phyloP scores from a whole-genome alignment of 306 rosid genomes.

The Vigna trinervia region DNA sequence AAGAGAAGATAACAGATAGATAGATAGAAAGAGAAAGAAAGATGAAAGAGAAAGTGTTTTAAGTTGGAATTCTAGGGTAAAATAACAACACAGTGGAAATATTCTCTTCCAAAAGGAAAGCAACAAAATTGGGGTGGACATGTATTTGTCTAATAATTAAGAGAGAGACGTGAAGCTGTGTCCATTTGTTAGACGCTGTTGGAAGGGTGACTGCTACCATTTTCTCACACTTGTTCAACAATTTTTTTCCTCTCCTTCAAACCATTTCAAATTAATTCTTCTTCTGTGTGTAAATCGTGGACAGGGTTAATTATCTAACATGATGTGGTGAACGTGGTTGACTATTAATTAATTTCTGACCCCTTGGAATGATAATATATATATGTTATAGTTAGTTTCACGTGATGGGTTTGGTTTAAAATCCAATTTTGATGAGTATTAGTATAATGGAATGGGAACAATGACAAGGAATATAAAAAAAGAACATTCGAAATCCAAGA shows the following conservation, averaged over 20 bases:
- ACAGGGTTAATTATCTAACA: constrained; percentile 2
- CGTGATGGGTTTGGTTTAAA: constrained; percentile 71
- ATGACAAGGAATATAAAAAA: constrained; percentile 48
- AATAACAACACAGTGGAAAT: constrained; percentile 56
- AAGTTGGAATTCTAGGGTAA: constrained; percentile 60
- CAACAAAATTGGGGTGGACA: constrained; percentile 81
- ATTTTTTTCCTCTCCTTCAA: constrained; percentile 43
- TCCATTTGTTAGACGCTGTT: constrained; percentile 69
- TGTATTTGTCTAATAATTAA: constrained; percentile 85
- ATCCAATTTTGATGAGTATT: constrained; percentile 51
- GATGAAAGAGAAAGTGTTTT: constrained; percentile 40
- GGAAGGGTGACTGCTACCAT: constrained; percentile 59
- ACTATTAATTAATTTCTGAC: constrained; percentile 17
- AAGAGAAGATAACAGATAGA: not conserved
- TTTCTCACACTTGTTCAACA: constrained; percentile 73
- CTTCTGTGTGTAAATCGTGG: no score
- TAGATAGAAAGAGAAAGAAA: not conserved
- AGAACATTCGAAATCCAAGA: constrained; percentile 54
- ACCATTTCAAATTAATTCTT: constrained; percentile 29
- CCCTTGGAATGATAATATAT: not conserved
- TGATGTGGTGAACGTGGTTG: constrained; percentile 36
- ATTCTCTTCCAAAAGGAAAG: constrained; percentile 93
- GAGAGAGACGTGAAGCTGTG: constrained; percentile 70
- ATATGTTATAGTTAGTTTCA: constrained; percentile 53
- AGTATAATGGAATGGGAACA: constrained; percentile 46